Base-by-base conservation (phyloP, 2,329 filamentous ascomycete genomes). In the Colletotrichum chlorophyti region DNA sequence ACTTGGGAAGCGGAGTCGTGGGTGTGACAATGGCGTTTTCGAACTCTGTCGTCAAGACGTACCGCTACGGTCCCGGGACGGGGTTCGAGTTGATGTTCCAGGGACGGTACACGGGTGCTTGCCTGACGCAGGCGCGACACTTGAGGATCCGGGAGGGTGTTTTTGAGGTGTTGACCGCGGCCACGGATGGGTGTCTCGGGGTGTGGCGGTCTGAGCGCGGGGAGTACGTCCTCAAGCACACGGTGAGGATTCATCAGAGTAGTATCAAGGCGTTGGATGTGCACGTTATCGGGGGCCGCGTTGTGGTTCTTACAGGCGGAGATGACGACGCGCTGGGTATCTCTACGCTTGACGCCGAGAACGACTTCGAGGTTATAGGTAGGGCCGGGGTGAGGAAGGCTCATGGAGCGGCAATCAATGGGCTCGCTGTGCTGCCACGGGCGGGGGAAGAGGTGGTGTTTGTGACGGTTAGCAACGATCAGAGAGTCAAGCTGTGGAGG, bases 281-380 rank as follows among this genome's bases (percentile, higher is more conserved):
- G 46, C 57, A 26, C 58, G 46, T 24, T 48, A 78, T 12, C 62
- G 69, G 26, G 65, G 64, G n/a, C 63, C 73, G 48, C 65, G 76
- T 64, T 64, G 61, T 90, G 1, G 68, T 96, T 15, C 71, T 91
- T 5, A 93, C 91, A 0, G 92, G 91, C 23, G 93, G 95, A 19
- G 95, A 99, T 66, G 95, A 98, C 72, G 95, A 95, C 61, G 89
- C 89, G 4, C 72, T 98, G 0, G 88, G 83, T 0, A 67, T 91
- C 10, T 83, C 82, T 21, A 72, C 55, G 0, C 68, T 81, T 23
- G 55, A 27, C 65, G 81, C 24, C 64, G 32, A 53, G 32, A 32
- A 50, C 14, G 5, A 23, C 2, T 14, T 68, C 47, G 45, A 31
- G 1, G 53, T 73, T 7, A 37, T 55, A 29, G 69, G 65, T 34